Evolutionary conservation across 179 eudicot species (phyloP), one percentile per base, ranked within the genome.

Genomic region (Silene noctiflora): DNA sequence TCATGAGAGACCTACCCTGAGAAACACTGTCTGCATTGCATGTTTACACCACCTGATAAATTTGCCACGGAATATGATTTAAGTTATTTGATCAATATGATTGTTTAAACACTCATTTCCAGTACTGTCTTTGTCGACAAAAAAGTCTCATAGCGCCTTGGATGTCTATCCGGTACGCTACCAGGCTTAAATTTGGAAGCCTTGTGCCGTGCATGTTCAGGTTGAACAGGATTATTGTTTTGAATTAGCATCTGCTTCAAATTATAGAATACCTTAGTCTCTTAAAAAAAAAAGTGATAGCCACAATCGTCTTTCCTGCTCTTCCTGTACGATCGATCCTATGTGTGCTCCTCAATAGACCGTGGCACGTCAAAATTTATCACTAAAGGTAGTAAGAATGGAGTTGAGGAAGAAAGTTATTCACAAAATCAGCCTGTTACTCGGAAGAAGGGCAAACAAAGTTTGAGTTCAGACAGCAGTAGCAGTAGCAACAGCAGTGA

Each of bases 281-380:
- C 97, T 46, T 95, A 90, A 89, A 91, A 87, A 91, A 29, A 91
- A 29, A 1, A 0, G 95, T 88, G 6, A 95, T 91, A 1, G 97
- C 95, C 42, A 84, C 82, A 74, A 96, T 94, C 4, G 92, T 89
- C 82, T 93, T 93, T 75, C 94, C 98, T 65, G 96, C 97, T 79
- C 97, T 89, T 27, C 97, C 96, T 46, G 98, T 89, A 76, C 94
- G 83, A 67, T 96, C 98, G 67, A 93, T 91, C 31, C 96, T 92
- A 80, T 91, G 98, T 0, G 98, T 93, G 81, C 82, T 79, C 90
- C 80, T 93, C 96, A 75, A 93, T 93, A 71, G 81, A 88, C 44
- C 88, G 89, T 20, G 94, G 94, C 96, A 91, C 91, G 81, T 93
- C 96, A 58, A 85, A 83, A 73, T 93, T 91, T 31, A 93, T 89